These are phyloP conservation scores for Kurtzmaniella fragi DNA, from an alignment of 805 yeast species.

Conservation along the genomic window DNA sequence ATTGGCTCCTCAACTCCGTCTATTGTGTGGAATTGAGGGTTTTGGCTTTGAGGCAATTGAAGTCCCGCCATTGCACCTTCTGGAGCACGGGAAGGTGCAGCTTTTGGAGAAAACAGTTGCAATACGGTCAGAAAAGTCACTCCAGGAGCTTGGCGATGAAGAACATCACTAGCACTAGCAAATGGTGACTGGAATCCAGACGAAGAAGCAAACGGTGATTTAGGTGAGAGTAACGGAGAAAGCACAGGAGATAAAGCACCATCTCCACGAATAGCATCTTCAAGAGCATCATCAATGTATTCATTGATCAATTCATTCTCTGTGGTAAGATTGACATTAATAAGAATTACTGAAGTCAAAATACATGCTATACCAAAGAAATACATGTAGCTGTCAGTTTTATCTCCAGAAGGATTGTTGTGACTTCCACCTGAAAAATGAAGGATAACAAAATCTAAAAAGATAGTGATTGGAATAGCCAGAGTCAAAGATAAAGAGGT, in stretches of 20 bases:
- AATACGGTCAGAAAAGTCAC: slow-evolving; percentile 1
- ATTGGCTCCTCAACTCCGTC: neutral
- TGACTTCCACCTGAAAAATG: slow-evolving; percentile 11
- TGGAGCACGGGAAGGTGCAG: neutral
- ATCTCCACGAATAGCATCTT: slow-evolving; percentile 43
- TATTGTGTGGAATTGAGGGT: slow-evolving; percentile 1
- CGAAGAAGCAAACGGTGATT: neutral
- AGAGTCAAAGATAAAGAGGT: slow-evolving; percentile 48
- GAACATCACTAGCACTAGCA: neutral
- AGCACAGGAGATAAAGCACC: slow-evolving; percentile 42
- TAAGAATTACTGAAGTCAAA: slow-evolving; percentile 41
- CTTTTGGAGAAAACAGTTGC: slow-evolving; percentile 1
- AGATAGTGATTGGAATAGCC: slow-evolving; percentile 48
- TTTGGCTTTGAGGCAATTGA: slow-evolving; percentile 4
- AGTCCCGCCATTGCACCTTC: neutral
- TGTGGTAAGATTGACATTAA: slow-evolving; percentile 37
- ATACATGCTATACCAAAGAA: slow-evolving; percentile 45
- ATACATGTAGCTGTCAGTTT: slow-evolving; percentile 23
- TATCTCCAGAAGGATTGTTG: slow-evolving; percentile 13
- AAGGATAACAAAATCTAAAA: slow-evolving; percentile 40
- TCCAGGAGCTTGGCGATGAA: neutral
- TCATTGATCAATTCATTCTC: slow-evolving; percentile 42
- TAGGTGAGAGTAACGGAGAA: slow-evolving; percentile 35
- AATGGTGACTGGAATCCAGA: neutral
- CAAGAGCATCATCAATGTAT: slow-evolving; percentile 45